Conservation (phyloP, 371 early-diverging fungal species). For the Catenaria anguillulae region DNA sequence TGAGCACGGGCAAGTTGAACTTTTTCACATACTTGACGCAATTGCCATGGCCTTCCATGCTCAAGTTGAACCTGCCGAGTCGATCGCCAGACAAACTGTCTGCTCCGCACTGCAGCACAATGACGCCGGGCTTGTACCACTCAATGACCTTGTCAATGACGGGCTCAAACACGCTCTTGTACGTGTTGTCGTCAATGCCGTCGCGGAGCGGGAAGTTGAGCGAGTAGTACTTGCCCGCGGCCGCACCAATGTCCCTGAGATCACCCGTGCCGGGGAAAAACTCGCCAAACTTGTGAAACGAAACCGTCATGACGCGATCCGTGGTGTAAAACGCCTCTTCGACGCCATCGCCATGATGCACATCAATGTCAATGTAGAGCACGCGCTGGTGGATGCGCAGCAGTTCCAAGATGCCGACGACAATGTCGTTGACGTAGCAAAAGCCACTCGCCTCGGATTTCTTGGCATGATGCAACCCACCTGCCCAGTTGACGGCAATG, state of each 20-base stretch:
- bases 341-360: constrained; percentile 70
- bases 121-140: constrained; percentile 83
- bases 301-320: constrained; percentile 56
- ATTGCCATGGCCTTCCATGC: constrained; percentile 77
- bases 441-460: constrained; percentile 94
- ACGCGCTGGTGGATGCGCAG: constrained; percentile 84
- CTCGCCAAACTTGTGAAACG: constrained; percentile 59
- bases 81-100: constrained; percentile 97
- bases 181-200: constrained; percentile 49
- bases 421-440: constrained; percentile 99
- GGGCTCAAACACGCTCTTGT: constrained; percentile 32
- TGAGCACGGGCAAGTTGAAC: constrained; percentile 81
- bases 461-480: constrained; percentile 99
- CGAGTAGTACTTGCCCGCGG: constrained; percentile 37
- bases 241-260: constrained; percentile 27
- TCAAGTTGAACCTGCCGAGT: constrained; percentile 97
- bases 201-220: constrained; percentile 56
- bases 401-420: constrained; percentile 89
- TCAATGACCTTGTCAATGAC: constrained; percentile 84
- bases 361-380: constrained; percentile 82
- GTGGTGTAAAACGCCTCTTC: constrained; percentile 59
- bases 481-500: constrained; percentile 97
- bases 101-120: constrained; percentile 98
- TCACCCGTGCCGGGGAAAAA: constrained; percentile 62
- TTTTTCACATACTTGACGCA: constrained; percentile 88